Conservation (phyloP, 2,329 filamentous ascomycete species). For the Nemania sp. region DNA sequence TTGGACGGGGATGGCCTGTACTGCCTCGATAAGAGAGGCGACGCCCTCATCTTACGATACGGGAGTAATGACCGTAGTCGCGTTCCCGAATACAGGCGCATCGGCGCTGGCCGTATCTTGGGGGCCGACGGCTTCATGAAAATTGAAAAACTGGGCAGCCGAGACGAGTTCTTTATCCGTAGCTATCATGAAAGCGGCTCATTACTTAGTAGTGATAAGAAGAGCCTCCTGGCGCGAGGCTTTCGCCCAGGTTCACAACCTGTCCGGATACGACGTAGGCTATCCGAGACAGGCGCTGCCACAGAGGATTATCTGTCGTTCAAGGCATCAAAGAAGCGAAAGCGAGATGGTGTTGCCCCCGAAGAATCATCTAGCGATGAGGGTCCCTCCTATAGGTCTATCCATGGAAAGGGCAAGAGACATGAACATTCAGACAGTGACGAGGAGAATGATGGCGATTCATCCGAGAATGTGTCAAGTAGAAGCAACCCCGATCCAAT, state of each 20-base stretch:
- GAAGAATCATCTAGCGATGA: constrained; percentile 60
- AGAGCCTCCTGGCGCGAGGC: constrained; percentile 60
- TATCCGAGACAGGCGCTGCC: constrained; percentile 42
- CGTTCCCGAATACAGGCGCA: constrained; percentile 77
- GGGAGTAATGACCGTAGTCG: constrained; percentile 78
- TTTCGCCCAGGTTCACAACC: constrained; percentile 55
- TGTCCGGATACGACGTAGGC: constrained; percentile 55
- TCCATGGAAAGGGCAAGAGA: constrained; percentile 70
- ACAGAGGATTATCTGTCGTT: constrained; percentile 64
- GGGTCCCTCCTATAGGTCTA: constrained; percentile 72
- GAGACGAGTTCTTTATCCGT: constrained; percentile 65
- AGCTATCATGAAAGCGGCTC: constrained; percentile 59
- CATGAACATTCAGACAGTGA: constrained; percentile 62
- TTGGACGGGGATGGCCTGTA: constrained; percentile 57
- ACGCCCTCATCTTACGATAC: constrained; percentile 79
- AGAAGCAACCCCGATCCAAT: constrained; percentile 58
- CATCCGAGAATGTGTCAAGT: constrained; percentile 52
- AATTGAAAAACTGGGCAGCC: constrained; percentile 74
- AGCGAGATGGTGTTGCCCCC: constrained; percentile 48
- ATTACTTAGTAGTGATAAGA: constrained; percentile 58
- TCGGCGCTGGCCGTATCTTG: constrained; percentile 76
- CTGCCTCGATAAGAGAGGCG: constrained; percentile 79
- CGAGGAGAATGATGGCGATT: constrained; percentile 61
- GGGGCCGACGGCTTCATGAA: constrained; percentile 70
- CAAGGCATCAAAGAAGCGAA: constrained; percentile 57